phyloP scores from a whole-genome alignment of 805 yeast genomes.

The Saccharomyces paradoxus region DNA sequence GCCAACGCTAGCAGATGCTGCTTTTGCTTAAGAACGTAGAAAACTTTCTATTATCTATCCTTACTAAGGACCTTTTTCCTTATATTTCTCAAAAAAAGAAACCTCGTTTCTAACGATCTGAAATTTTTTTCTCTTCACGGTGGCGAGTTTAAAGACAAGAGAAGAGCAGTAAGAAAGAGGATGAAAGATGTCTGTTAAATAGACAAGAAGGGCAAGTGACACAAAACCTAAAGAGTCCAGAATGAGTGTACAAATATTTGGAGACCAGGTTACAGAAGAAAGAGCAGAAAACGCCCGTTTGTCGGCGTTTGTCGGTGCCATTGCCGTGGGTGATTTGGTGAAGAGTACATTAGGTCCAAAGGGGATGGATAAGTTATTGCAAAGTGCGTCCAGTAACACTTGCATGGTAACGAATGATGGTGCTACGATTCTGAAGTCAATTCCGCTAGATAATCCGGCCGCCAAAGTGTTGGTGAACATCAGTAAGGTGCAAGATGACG shows the following conservation, averaged over 20 bases:
- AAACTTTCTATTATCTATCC: not conserved
- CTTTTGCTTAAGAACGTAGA: not conserved
- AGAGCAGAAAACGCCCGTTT: constrained; percentile 97
- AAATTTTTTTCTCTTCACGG: not conserved
- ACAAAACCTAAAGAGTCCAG: not conserved
- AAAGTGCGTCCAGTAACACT: constrained; percentile 71
- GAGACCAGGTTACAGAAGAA: constrained; percentile 96
- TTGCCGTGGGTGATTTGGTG: constrained; percentile 96
- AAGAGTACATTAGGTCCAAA: constrained; percentile 94
- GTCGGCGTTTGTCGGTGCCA: constrained; percentile 96
- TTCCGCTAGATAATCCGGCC: constrained; percentile 95
- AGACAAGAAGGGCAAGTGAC: not conserved
- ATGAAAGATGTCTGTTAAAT: not conserved
- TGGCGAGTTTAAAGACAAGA: not conserved
- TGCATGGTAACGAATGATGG: constrained; percentile 94
- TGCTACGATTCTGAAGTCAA: constrained; percentile 88
- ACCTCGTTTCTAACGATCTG: not conserved
- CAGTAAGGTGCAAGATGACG: constrained; percentile 94
- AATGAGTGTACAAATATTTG: constrained; percentile 75
- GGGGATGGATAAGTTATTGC: constrained; percentile 95
- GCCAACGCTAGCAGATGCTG: not conserved
- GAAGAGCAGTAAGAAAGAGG: not conserved
- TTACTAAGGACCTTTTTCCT: not conserved
- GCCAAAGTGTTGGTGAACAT: constrained; percentile 93
- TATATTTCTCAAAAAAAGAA: not conserved